Evolutionary conservation across 352 stramenopile genomes (phyloP), one percentile per base, ranked within the genome.

Genomic region (Phytophthora capsici): DNA sequence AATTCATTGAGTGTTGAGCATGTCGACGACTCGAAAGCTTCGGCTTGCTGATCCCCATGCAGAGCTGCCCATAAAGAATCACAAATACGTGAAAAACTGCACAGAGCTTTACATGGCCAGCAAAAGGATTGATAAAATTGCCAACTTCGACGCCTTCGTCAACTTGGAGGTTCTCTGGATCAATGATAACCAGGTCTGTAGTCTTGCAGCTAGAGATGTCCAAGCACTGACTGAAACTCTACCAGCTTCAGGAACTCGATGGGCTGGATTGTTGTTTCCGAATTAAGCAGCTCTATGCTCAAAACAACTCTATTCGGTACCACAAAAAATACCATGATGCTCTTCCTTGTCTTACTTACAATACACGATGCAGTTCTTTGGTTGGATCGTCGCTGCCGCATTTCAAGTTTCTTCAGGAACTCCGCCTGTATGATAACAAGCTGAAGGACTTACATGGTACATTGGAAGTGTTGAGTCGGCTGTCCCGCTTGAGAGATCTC

Each of bases 31-130:
- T 30, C 26, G 51, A n/a, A 68, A 63, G 61, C 50, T 77, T 67
- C 67, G 61, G 16, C 46, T 85, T n/a, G 66, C 88, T 1, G 78
- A 97, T 69, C 89, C 89, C 22, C 69, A 87, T 28, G 84, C 78
- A 0, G 88, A 97, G 65, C 69, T 97, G 7, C 82, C 89, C 16
- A 78, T 94, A 56, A 90, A 93, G 43, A 97, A 97, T 60, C 85
- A 87, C 76, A 97, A 97, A 55, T 96, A 95, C 66, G 83, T 97
- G 28, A 96, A 96, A 59, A 89, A 86, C 64, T 97, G 89, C 70
- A 92, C 78, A 6, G 91, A 97, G 65, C 51, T 97, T 41, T 90
- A 96, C 64, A 63, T 97, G 52, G 76, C 82, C 3, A 78, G 88
- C 50, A 88, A 89, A 32, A 64, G 69, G 22, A 96, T 97, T 66